Percentiles rank a stretch among this genome's conserved stretches.
Conservation (phyloP, 1,284 basidiomycete species). For the Termitomyces sp. region DNA sequence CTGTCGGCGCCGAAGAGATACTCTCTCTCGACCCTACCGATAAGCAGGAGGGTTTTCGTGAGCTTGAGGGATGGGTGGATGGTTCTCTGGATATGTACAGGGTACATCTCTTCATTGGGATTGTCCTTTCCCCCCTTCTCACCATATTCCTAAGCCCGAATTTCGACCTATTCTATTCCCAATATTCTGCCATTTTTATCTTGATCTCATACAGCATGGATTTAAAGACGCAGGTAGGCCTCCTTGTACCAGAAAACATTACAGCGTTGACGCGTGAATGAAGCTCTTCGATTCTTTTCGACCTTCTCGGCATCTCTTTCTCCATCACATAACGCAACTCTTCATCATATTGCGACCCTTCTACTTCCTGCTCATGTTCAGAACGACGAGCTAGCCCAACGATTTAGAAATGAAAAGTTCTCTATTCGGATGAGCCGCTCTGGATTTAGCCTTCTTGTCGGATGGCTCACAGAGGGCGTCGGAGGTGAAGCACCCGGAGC, state of each 20-base stretch:
- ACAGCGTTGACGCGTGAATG: constrained; percentile 5
- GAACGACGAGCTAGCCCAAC: constrained; percentile 77
- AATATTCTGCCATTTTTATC: constrained; percentile 95
- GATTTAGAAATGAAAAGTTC: constrained; percentile 90
- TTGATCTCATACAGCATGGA: constrained; percentile 89
- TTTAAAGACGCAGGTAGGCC: constrained; percentile 81
- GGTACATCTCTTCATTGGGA: constrained; percentile 35
- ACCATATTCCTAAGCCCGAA: constrained; percentile 62
- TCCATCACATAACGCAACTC: constrained; percentile 64
- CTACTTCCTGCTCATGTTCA: constrained; percentile 83
- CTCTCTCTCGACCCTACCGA: constrained; percentile 84
- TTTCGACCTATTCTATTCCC: constrained; percentile 91
- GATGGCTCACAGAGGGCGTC: constrained; percentile 93
- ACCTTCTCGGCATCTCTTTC: constrained; percentile 70
- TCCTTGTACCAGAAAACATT: constrained; percentile 5
- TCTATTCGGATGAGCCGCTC: constrained; percentile 87
- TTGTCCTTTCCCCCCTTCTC: constrained; percentile 5
- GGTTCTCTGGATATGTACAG: constrained; percentile 84
- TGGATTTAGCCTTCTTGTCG: constrained; percentile 87
- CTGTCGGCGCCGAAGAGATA: constrained; percentile 78
- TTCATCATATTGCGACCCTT: constrained; percentile 81
- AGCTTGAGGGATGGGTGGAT: constrained; percentile 93
- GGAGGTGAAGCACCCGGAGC: constrained; percentile 81
- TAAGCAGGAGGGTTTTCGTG: constrained; percentile 81
- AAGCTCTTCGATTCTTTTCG: constrained; percentile 74